These are phyloP conservation scores for Didymella segeticola DNA, from an alignment of 2,329 filamentous ascomycete genomes.

Conservation along the genomic window DNA sequence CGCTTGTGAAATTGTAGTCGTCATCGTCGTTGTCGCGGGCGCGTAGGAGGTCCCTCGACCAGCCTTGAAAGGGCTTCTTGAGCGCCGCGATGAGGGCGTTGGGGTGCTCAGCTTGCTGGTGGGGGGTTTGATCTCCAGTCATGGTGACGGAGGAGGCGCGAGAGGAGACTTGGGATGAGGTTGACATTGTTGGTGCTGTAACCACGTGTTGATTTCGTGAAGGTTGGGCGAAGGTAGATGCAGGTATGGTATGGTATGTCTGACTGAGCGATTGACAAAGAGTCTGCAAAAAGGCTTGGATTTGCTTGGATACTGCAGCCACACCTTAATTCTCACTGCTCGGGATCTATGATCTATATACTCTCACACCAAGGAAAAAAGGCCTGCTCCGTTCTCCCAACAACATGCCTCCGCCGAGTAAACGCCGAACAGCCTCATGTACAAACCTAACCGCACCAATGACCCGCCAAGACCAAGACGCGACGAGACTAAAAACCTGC, in stretches of 20 bases:
- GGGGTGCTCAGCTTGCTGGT: neutral
- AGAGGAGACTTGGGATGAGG: constrained; percentile 8
- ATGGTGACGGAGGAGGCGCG: constrained; percentile 12
- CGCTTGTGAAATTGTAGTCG: constrained; percentile 46
- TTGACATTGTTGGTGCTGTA: constrained; percentile 4
- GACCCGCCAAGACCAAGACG: constrained; percentile 6
- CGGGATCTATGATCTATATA: neutral
- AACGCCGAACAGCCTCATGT: constrained; percentile 6
- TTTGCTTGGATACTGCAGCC: neutral
- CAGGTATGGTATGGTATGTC: neutral
- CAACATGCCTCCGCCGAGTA: constrained; percentile 7
- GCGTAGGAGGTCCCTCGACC: constrained; percentile 42
- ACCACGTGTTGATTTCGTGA: neutral
- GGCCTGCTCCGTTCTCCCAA: neutral
- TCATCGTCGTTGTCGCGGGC: constrained; percentile 44
- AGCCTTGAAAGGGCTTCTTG: constrained; percentile 46
- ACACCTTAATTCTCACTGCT: neutral
- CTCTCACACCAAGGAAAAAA: neutral
- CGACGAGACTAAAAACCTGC: neutral
- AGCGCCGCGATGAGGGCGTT: constrained; percentile 26
- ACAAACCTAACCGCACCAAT: neutral
- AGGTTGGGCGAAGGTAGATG: neutral
- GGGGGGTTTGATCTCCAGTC: neutral
- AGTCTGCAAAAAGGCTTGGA: neutral
- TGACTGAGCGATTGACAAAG: neutral